Percentiles rank a stretch among this genome's conserved stretches.
phyloP scores from a whole-genome alignment of 768 basidiomycete genomes.

The Leccinum rimulosum region DNA sequence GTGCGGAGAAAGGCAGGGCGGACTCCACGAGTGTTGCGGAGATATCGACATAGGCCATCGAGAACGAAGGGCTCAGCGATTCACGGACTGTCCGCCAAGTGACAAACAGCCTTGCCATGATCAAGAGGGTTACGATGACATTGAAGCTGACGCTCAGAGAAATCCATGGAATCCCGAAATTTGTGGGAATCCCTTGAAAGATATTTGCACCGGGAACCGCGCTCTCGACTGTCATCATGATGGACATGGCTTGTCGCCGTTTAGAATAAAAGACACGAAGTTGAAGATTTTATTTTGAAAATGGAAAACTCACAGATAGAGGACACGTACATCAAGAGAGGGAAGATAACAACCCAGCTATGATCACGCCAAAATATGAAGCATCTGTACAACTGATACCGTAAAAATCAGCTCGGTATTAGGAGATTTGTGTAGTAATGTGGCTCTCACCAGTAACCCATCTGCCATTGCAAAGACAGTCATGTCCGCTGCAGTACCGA shows the following conservation, averaged over 20 bases:
- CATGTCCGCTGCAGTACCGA: not conserved
- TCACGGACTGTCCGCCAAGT: not conserved
- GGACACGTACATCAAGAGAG: not conserved
- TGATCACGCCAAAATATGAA: not conserved
- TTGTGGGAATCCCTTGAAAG: not conserved
- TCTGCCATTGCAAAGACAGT: not conserved
- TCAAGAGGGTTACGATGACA: not conserved
- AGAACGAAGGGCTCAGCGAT: not conserved
- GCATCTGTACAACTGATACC: not conserved
- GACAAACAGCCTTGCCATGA: not conserved
- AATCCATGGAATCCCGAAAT: not conserved
- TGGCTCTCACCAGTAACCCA: not conserved
- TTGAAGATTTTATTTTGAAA: too few species aligned
- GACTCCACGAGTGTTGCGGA: not conserved
- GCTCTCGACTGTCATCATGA: not conserved
- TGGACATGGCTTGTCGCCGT: not conserved
- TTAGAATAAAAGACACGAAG: not conserved
- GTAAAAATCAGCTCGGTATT: not conserved
- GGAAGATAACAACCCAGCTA: not conserved
- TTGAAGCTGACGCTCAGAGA: not conserved
- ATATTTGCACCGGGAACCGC: not conserved
- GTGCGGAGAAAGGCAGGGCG: not conserved
- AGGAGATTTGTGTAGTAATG: too few species aligned
- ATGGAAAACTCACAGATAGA: not conserved
- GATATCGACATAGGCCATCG: not conserved